A percentile compares a stretch with the other conserved stretches of the same genome.
phyloP scores from a whole-genome alignment of 257 asterid species.

The Solanum lignicaule region DNA sequence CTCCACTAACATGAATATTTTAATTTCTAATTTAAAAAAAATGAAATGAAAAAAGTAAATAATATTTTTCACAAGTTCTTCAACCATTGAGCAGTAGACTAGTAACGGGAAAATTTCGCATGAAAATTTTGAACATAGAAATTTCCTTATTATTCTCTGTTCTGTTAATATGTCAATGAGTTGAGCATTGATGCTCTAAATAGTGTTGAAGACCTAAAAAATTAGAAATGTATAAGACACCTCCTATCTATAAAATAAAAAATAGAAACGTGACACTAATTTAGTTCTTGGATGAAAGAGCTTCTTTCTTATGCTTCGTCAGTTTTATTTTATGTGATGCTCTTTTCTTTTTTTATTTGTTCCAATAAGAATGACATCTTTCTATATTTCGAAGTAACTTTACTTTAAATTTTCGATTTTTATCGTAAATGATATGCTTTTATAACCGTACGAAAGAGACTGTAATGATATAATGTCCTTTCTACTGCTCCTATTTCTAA shows the following conservation, averaged over 20 bases:
- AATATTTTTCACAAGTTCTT: neutral
- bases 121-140: neutral
- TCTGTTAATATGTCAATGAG: neutral
- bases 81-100: neutral
- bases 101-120: neutral
- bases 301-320: neutral
- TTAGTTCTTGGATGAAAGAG: neutral
- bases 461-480: neutral
- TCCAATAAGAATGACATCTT: neutral
- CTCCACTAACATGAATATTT: neutral
- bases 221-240: neutral
- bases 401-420: neutral
- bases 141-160: neutral
- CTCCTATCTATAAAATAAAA: neutral
- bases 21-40: neutral
- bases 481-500: neutral
- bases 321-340: neutral
- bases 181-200: neutral
- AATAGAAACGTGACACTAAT: neutral
- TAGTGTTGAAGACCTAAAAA: neutral
- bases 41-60: neutral
- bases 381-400: neutral
- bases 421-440: neutral
- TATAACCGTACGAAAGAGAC: neutral
- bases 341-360: neutral